phyloP scores from a whole-genome alignment of 129 eudicot species.

The Pseudognaphalium luteoalbum region DNA sequence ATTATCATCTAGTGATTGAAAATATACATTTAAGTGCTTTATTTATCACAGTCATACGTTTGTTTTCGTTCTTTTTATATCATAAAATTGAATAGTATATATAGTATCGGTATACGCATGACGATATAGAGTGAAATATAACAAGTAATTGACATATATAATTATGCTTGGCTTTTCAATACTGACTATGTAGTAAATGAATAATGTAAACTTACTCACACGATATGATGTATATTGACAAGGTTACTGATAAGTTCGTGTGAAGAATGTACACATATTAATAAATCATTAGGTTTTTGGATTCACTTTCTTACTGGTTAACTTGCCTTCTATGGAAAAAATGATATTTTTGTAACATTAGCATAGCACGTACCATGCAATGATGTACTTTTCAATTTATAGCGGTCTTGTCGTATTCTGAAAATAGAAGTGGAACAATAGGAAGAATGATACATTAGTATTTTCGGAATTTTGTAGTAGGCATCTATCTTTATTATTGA shows the following conservation, averaged over 20 bases:
- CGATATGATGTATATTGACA: no score
- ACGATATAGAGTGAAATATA: not conserved
- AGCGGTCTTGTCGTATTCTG: slow-evolving; percentile 15
- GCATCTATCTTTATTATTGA: not conserved
- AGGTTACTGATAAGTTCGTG: not conserved
- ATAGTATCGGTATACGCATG: not conserved
- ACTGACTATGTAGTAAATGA: no score
- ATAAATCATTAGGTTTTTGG: not conserved
- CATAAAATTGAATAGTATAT: not conserved
- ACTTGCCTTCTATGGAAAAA: not conserved
- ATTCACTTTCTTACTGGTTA: slow-evolving; percentile 12
- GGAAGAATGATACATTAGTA: not conserved
- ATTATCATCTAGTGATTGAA: not conserved
- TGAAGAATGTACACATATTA: not conserved
- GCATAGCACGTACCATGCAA: not conserved
- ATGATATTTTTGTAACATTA: not conserved
- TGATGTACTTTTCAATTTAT: slow-evolving; percentile 9
- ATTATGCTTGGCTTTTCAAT: no score
- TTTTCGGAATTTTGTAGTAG: not conserved
- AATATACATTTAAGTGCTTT: slow-evolving; percentile 8
- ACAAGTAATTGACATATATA: no score
- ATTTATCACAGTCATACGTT: not conserved
- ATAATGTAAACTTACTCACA: no score
- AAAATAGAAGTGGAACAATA: not conserved
- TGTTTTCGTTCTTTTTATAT: not conserved